Evolutionary conservation across 2,329 filamentous ascomycete genomes (phyloP), one percentile per base, ranked within the genome.

Genomic region (Trichoderma sp.): DNA sequence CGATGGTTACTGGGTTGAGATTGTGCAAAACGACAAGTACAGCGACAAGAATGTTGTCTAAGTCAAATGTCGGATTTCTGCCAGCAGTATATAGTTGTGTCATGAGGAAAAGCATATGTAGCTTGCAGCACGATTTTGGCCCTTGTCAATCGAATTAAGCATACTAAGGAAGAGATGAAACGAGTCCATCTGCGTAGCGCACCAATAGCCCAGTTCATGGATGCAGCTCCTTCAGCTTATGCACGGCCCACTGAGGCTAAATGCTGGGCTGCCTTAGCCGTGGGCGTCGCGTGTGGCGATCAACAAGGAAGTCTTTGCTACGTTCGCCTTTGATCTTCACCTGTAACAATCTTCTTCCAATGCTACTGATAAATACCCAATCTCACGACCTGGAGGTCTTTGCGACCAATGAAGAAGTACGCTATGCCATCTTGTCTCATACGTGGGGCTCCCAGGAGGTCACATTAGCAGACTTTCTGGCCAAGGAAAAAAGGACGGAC

Each of bases 1-100:
- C 0, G 94, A 97, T 80, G 88, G 87, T 60, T 97, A 96, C 82
- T 96, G 92, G 92, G 86, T 93, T 66, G 89, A 91, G 81, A 77
- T 91, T 75, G 84, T 97, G 62, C 93, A 97, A 83, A 97, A 97
- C 75, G 90, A 92, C 81, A 85, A 83, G 66, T 83, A 92, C 70
- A 86, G 81, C 6, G 84, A 82, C 60, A 82, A 87, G 80, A 78
- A 81, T 19, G 7, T 43, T 21, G 59, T 70, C 11, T 70, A 68
- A 35, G 31, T 14, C 19, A n/a, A 14, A 13, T 5, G 4, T 35
- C 33, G 4, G 13, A 49, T 5, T 24, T 33, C 10, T 37, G 14
- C 10, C 13, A 43, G 37, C 16, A n/a, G 56, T 57, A 47, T 33
- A 29, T 65, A 65, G 35, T 31, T 47, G 21, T 24, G 11, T 37